Base-by-base conservation (phyloP, 129 eudicot species). In the Centrapalus pauciflorus region DNA sequence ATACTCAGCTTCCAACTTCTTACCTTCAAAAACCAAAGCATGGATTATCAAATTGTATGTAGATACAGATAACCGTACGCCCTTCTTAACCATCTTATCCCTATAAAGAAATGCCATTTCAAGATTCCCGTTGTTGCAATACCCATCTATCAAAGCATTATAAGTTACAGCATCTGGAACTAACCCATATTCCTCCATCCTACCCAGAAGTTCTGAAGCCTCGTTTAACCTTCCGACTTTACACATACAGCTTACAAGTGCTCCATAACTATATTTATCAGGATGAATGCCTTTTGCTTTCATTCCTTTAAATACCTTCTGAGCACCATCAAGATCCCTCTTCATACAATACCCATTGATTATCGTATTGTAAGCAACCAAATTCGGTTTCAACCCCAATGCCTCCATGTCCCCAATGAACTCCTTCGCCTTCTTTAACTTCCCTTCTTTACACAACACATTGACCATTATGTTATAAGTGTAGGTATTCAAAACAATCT, bases 401-500 rank as follows among this genome's bases (percentile, higher is more conserved):
- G 45, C 58, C 73, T 86, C 90, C 97, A 86, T 86, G 38, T 70
- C 23, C 19, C 26, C 61, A 6, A 79, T 16, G 33, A 90, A 74
- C 17, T 81, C 88, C 77, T 71, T 71, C 0, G 95, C 94, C 74
- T 80, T 83, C 75, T 83, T 83, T 49, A 83, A 55, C 77, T 81
- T 81, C 73, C 90, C 95, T 79, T 89, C 82, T 50, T 83, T 84
- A 64, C 89, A 79, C 75, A 90, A 71, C 45, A 79, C 52, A 70
- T 89, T 89, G 62, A 86, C 72, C 90, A 89, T 85, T 9, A 83
- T 89, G 49, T 89, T 89, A 45, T 83, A 89, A 0, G 96, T 89
- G 52, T 24, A 73, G 16, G 78, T 21, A 17, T 54, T 81, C 3
- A 84, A 67, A 70, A 41, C 64, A 20, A 89, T 86, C 65, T 68